Base-by-base conservation (phyloP, 257 asterid species). In the Fraxinus quadrangulata region DNA sequence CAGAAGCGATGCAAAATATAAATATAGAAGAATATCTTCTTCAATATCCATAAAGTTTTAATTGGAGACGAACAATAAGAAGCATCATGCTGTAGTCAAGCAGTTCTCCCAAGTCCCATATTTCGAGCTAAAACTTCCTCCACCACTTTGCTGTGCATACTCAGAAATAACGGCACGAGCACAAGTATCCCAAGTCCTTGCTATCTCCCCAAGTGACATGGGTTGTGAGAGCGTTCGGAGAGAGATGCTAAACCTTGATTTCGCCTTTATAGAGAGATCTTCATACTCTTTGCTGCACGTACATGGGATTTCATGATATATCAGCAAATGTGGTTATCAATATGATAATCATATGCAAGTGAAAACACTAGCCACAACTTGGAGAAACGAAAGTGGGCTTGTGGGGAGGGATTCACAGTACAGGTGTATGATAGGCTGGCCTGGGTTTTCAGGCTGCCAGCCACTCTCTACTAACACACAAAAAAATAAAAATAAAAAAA, bases 101-200 rank as follows among this genome's bases (percentile, higher is more conserved):
- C 97, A 93, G 81, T 86, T 80, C 80, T 93, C 95, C 98, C 97
- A 92, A 9, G 88, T 84, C 68, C 96, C 98, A 69, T 90, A 93
- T 70, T 89, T 92, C 8, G 97, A 92, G 86, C 97, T 90, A 85
- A 93, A 90, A 84, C 84, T 90, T 74, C 98, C 98, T 56, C 97
- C 98, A 0, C 95, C 97, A 40, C 91, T 89, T 78, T 79, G 87
- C 86, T 93, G 92, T 0, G 92, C 98, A 59, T 83, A 88, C 85
- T 88, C 96, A 0, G 89, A 88, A 71, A 89, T 87, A 54, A 90
- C 94, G 16, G 84, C 89, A 39, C 93, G 94, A 42, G 96, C 92
- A 71, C 95, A 93, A 31, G 77, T 69, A 80, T 90, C 98, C 97
- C 98, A 92, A 66, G 97, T 89, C 84, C 81, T 89, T 54, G 94